Percentiles rank a stretch among this genome's conserved stretches.
Conservation (phyloP, 2,329 filamentous ascomycete species). For the Ophiosphaerella herpotricha region DNA sequence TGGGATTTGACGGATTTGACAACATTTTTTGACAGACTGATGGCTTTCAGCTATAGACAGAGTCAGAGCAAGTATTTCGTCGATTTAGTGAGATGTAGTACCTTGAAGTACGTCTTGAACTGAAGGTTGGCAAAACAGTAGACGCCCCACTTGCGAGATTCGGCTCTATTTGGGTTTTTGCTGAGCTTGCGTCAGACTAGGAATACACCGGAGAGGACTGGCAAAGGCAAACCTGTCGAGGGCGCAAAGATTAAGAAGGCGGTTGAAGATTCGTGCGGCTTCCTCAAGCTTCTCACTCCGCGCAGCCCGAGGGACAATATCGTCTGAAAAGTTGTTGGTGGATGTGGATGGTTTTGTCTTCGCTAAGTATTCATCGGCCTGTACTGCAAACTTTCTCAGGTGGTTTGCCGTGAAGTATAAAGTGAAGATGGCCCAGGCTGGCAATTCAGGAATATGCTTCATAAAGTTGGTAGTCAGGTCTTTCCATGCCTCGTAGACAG, state of each 20-base stretch:
- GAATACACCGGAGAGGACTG: conserved; percentile 8
- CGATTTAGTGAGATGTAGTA: conserved; percentile 22
- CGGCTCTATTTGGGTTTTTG: conserved; percentile 74
- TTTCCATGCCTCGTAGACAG: conserved; percentile 87
- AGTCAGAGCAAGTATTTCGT: conserved; percentile 4
- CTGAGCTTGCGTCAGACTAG: conserved; percentile 52
- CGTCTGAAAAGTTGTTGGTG: conserved; percentile 70
- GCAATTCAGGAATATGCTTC: conserved; percentile 80
- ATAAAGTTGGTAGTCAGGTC: conserved; percentile 77
- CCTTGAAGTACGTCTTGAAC: conserved; percentile 98
- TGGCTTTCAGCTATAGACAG: conserved; percentile 69
- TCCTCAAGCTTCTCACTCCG: conserved; percentile 88
- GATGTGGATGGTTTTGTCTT: conserved; percentile 54
- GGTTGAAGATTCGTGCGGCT: conserved; percentile 85
- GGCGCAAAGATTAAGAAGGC: conserved; percentile 88
- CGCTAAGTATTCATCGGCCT: conserved; percentile 75
- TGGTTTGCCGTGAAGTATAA: conserved; percentile 88
- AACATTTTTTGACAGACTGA: conserved; percentile 87
- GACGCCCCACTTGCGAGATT: conserved; percentile 96
- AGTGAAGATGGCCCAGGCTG: conserved; percentile 90
- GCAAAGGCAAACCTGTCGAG: conserved; percentile 71
- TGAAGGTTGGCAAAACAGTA: conserved; percentile 93
- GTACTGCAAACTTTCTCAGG: conserved; percentile 84
- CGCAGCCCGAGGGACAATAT: conserved; percentile 67
- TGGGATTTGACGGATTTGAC: conserved; percentile 78